phyloP scores from a whole-genome alignment of 2,329 filamentous ascomycete genomes.

The Trichoderma breve region DNA sequence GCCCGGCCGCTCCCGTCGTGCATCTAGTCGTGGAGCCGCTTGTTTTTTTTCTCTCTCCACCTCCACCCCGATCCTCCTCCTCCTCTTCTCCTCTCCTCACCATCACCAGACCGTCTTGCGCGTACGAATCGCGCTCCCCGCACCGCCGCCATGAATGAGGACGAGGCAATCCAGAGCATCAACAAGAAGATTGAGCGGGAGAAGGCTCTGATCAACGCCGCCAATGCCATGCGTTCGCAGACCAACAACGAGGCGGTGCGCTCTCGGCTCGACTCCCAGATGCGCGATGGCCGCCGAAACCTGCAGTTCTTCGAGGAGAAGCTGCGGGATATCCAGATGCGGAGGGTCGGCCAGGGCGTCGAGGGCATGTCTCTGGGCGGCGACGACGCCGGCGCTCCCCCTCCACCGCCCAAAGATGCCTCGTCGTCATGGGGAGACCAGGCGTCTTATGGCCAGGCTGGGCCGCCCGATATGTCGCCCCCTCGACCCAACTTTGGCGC shows the following conservation, averaged over 20 bases:
- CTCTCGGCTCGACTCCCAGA: slow-evolving; percentile 87
- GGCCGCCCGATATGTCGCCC: slow-evolving; percentile 74
- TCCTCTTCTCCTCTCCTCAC: slow-evolving; percentile 16
- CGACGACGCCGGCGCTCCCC: slow-evolving; percentile 50
- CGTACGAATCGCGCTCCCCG: slow-evolving; percentile 40
- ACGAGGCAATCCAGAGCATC: slow-evolving; percentile 72
- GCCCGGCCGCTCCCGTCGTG: slow-evolving; percentile 1
- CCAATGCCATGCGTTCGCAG: slow-evolving; percentile 91
- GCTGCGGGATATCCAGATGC: slow-evolving; percentile 82
- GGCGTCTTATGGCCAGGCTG: slow-evolving; percentile 65
- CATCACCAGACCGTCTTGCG: slow-evolving; percentile 32
- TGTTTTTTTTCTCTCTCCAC: slow-evolving; percentile 5
- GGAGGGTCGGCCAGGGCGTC: slow-evolving; percentile 67
- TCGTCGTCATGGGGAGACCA: slow-evolving; percentile 49
- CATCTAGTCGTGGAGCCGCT: slow-evolving; percentile 11
- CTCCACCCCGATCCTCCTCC: slow-evolving; percentile 12
- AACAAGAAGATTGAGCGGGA: slow-evolving; percentile 97
- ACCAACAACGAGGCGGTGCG: slow-evolving; percentile 91
- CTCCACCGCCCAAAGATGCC: slow-evolving; percentile 74
- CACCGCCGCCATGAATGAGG: slow-evolving; percentile 58
- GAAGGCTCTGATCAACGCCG: slow-evolving; percentile 89
- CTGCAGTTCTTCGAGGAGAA: slow-evolving; percentile 95
- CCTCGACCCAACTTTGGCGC: slow-evolving; percentile 76
- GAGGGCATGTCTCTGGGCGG: slow-evolving; percentile 64
- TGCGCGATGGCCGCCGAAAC: slow-evolving; percentile 89